Conservation (phyloP, 345 rosid genomes). For the Pseudoturritis turrita region DNA sequence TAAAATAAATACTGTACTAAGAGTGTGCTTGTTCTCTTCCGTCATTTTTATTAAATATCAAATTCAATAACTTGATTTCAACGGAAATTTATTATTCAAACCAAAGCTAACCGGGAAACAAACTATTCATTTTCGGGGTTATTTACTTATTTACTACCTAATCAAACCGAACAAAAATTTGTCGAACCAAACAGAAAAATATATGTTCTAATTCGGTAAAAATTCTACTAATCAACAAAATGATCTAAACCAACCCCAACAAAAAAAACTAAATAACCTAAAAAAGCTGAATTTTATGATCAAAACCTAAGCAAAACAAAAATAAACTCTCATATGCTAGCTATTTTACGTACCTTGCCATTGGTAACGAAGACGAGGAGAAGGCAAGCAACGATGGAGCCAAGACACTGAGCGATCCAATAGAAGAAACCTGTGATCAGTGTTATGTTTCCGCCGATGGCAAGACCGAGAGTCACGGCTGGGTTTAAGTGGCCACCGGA, state of each 20-base stretch:
- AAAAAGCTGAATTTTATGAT: neutral
- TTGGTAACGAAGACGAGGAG: slow-evolving; percentile 66
- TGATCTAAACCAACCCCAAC: neutral
- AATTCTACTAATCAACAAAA: neutral
- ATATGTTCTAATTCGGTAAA: neutral
- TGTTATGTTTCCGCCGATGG: slow-evolving; percentile 80
- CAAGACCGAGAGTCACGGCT: slow-evolving; percentile 83
- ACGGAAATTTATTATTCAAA: neutral
- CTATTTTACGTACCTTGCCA: slow-evolving; percentile 39
- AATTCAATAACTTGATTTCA: neutral
- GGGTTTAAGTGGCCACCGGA: slow-evolving; percentile 92
- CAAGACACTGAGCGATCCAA: slow-evolving; percentile 83
- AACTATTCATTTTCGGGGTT: neutral
- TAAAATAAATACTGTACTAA: neutral
- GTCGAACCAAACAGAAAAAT: neutral
- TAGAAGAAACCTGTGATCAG: slow-evolving; percentile 73
- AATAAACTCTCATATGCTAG: neutral
- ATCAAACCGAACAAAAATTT: neutral
- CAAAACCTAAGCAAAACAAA: neutral
- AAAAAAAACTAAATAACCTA: neutral
- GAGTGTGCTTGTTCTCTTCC: no score
- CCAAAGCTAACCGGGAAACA: neutral
- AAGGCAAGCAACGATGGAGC: slow-evolving; percentile 79
- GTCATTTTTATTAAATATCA: no score
- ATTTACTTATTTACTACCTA: neutral